These are phyloP conservation scores for Termitomyces bulborhizus DNA, from an alignment of 768 basidiomycete species.

Conservation along the genomic window DNA sequence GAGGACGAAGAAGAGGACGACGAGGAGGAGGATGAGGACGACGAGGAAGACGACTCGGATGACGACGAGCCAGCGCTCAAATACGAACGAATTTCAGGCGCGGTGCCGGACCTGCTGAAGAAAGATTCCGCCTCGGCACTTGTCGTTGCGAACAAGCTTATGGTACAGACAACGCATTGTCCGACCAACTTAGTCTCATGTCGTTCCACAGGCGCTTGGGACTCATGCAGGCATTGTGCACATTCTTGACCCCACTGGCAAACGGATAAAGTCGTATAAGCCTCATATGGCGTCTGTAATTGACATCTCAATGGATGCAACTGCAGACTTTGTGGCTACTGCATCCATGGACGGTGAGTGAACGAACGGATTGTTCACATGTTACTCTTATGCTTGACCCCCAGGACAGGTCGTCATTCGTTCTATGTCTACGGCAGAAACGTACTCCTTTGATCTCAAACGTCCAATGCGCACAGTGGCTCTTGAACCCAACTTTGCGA, in stretches of 20 bases:
- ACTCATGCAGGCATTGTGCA: conserved; percentile 94
- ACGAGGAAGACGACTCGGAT: conserved; percentile 62
- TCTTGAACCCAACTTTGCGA: conserved; percentile 86
- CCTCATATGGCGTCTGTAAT: conserved; percentile 85
- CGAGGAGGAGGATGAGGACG: conserved; percentile 35
- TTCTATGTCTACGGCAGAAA: conserved; percentile 72
- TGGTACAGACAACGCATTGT: conserved; percentile 38
- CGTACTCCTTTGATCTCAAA: conserved; percentile 84
- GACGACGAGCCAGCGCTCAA: conserved; percentile 92
- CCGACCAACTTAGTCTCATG: conserved; percentile 6
- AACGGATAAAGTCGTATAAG: conserved; percentile 83
- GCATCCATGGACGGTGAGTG: conserved; percentile 87
- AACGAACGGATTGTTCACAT: not conserved
- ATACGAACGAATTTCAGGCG: conserved; percentile 76
- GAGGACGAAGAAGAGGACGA: conserved; percentile 24
- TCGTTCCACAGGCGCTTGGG: conserved; percentile 64
- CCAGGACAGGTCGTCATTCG: conserved; percentile 89
- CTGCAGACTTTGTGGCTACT: conserved; percentile 85
- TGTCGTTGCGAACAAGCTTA: conserved; percentile 61
- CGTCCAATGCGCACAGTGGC: conserved; percentile 88
- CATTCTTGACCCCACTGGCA: conserved; percentile 72
- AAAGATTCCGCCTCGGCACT: conserved; percentile 89
- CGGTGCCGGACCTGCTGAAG: conserved; percentile 69
- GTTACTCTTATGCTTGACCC: conserved; percentile 15
- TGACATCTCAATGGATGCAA: conserved; percentile 79